Percentiles rank a stretch among this genome's conserved stretches.
Conservation (phyloP, 1,284 basidiomycete genomes). For the Agroathelia rolfsii region DNA sequence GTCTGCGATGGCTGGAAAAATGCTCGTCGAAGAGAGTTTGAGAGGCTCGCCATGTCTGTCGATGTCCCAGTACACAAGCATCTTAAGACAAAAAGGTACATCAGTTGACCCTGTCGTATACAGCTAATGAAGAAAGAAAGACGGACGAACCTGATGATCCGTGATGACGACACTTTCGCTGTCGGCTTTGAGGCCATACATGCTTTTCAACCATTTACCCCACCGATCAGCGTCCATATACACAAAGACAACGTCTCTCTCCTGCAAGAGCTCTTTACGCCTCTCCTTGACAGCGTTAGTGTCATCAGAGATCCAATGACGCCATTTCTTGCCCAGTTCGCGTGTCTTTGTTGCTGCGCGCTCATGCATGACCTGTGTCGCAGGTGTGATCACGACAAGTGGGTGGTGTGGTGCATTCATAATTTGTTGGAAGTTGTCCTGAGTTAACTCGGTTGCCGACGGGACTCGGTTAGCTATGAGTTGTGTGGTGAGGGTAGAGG, state of each 20-base stretch:
- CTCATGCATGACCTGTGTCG: slow-evolving; percentile 26
- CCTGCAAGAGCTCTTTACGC: too few species aligned
- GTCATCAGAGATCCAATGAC: too few species aligned
- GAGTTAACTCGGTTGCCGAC: slow-evolving; percentile 57
- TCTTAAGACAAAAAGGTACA: too few species aligned
- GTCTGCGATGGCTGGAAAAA: slow-evolving; percentile 67
- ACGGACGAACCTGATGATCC: slow-evolving; percentile 66
- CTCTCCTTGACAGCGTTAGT: too few species aligned
- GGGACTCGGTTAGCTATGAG: slow-evolving; percentile 63
- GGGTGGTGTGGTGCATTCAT: slow-evolving; percentile 71
- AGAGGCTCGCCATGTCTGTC: slow-evolving; percentile 45
- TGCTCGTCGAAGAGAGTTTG: slow-evolving; percentile 36
- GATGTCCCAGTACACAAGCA: slow-evolving; percentile 57
- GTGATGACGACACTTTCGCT: slow-evolving; percentile 63
- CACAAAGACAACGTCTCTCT: slow-evolving; percentile 79
- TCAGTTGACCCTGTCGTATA: too few species aligned
- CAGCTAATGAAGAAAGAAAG: too few species aligned
- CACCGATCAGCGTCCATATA: slow-evolving; percentile 80
- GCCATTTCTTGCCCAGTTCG: slow-evolving; percentile 60
- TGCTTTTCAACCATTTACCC: slow-evolving; percentile 79
- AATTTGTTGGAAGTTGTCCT: slow-evolving; percentile 67
- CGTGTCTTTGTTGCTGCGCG: slow-evolving; percentile 37
- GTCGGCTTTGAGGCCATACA: slow-evolving; percentile 63
- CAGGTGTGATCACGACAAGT: slow-evolving; percentile 68
- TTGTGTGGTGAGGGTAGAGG: slow-evolving; percentile 35